Percentiles rank a stretch among this genome's conserved stretches.
Conservation (phyloP, 345 rosid genomes). For the Camelina hispida region DNA sequence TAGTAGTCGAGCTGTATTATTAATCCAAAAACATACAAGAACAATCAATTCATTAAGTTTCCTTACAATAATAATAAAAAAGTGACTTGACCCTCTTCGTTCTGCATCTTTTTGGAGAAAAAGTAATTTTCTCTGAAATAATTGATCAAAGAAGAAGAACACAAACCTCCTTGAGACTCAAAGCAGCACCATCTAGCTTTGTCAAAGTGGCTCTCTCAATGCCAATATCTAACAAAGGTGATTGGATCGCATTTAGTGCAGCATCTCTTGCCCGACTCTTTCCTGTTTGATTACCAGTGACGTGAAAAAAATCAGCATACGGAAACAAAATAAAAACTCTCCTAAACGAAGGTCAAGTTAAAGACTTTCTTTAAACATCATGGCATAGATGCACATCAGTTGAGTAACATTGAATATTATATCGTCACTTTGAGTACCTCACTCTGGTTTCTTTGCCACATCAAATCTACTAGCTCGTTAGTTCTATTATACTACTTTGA, state of each 20-base stretch:
- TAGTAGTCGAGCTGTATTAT: too few species aligned
- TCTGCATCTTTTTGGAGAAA: too few species aligned
- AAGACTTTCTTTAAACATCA: neutral
- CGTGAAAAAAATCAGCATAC: slow-evolving; percentile 1
- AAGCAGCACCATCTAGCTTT: too few species aligned
- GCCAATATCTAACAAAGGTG: slow-evolving; percentile 93
- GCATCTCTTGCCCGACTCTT: slow-evolving; percentile 99
- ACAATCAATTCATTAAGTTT: too few species aligned
- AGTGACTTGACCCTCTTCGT: too few species aligned
- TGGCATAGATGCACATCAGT: slow-evolving; percentile 16
- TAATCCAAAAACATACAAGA: too few species aligned
- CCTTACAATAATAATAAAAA: too few species aligned
- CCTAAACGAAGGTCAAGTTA: too few species aligned
- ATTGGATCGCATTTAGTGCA: slow-evolving; percentile 94
- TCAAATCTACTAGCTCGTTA: slow-evolving; percentile 12
- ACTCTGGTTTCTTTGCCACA: slow-evolving; percentile 21
- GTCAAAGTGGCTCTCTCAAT: slow-evolving; percentile 85
- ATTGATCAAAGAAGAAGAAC: too few species aligned
- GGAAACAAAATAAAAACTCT: neutral
- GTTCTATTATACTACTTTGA: neutral
- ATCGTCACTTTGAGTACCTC: neutral
- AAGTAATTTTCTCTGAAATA: too few species aligned
- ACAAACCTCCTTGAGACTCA: too few species aligned
- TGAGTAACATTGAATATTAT: neutral
- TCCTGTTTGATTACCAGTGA: slow-evolving; percentile 50